Evolutionary conservation across 108 stramenopile species (phyloP), one percentile per base, ranked within the genome.

Genomic region (Fistulifera pelliculosa): DNA sequence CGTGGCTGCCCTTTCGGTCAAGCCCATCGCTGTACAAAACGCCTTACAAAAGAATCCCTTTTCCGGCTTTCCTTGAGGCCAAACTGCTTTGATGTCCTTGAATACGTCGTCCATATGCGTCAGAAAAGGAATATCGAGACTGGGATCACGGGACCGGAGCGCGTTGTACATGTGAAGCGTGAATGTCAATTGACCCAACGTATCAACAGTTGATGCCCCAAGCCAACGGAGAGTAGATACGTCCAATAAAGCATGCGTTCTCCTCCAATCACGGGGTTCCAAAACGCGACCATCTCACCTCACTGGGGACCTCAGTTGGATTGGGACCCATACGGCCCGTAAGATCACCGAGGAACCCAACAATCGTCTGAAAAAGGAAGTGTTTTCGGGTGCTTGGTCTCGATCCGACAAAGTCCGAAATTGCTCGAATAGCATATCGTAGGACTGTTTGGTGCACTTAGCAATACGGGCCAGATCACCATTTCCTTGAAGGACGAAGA

Each of bases 401-500:
- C 3, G 8, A 8, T 35, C 31, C 17, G 11, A 3, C 2, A 10
- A 3, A 2, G 13, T 26, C 49, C 22, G 4, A 1, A 18, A 26
- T 17, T 54, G 53, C 3, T 24, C 3, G 35, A 58, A 58, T 2
- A 58, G 43, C 17, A 26, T 58, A 14, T 38, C 4, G 57, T 45
- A 45, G n/a, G 57, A 43, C 19, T n/a, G 1, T 15, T 58, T 45
- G 57, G 42, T 6, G 1, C 4, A 2, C 16, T 23, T 21, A 26
- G 18, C 41, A 16, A 58, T 10, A 2, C 43, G 41, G 14, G 14
- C 43, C 8, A 58, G 6, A 45, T 58, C 16, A n/a, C n/a, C 17
- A 38, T 58, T 58, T 58, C 57, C 57, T 49, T 58, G 57, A 15
- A 58, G 15, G 8, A 45, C 57, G 12, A 58, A 22, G 2, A 58